Evolutionary conservation across 352 stramenopile species (phyloP).

Genomic region (Phytophthora tubulina): DNA sequence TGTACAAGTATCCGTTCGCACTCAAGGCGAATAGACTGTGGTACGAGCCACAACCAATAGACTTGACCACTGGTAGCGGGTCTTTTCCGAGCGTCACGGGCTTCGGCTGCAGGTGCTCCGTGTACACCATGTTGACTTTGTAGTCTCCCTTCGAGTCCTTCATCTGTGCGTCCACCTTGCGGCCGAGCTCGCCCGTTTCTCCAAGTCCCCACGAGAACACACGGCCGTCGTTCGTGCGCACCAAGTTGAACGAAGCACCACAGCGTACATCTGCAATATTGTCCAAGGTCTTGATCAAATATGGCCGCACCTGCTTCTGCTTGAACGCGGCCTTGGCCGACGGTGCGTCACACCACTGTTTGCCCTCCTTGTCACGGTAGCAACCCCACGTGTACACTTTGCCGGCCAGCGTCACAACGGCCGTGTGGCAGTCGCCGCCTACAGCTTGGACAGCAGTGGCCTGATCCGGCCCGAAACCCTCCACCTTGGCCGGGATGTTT

Average conservation of each 20-base stretch:
- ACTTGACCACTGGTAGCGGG: conserved; percentile 68
- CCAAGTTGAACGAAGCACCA: conserved; percentile 88
- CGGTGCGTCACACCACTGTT: conserved; percentile 89
- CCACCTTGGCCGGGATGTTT: conserved; percentile 73
- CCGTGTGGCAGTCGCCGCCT: conserved; percentile 95
- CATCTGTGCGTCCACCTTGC: conserved; percentile 68
- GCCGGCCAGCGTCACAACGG: conserved; percentile 89
- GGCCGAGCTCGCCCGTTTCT: conserved; percentile 89
- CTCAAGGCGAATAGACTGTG: conserved; percentile 82
- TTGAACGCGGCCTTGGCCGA: conserved; percentile 80
- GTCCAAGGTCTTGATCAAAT: conserved; percentile 63
- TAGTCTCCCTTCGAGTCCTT: conserved; percentile 78
- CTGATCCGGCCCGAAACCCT: conserved; percentile 60
- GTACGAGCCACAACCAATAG: conserved; percentile 91
- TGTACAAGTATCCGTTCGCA: conserved; percentile 88
- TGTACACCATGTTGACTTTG: conserved; percentile 78
- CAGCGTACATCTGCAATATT: conserved; percentile 86
- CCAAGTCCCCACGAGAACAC: conserved; percentile 94
- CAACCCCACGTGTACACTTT: conserved; percentile 95
- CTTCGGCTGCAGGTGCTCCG: conserved; percentile 82
- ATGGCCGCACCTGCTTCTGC: conserved; percentile 76
- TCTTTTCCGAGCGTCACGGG: conserved; percentile 68
- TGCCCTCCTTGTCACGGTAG: conserved; percentile 98
- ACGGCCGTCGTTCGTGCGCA: conserved; percentile 83
- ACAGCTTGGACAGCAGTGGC: conserved; percentile 72